A percentile compares a stretch with the other conserved stretches of the same genome.
These are phyloP conservation scores for Quercus robur DNA, from an alignment of 306 rosid genomes.

Conservation along the genomic window DNA sequence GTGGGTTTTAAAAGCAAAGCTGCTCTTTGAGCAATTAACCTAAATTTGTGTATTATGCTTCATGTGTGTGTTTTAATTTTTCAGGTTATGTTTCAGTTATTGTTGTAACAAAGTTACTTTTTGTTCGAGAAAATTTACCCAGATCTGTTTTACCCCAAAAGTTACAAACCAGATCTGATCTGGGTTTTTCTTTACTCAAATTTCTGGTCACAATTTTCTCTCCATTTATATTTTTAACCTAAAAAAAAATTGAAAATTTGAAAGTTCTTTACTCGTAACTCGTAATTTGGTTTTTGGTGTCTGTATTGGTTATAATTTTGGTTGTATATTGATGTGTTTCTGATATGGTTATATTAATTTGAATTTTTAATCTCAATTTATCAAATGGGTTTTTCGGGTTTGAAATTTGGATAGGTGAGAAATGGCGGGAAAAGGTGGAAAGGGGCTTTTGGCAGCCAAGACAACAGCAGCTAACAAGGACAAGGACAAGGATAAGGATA, in stretches of 20 bases:
- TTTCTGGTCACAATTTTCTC: not conserved
- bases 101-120: not conserved
- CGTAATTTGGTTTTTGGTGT: not conserved
- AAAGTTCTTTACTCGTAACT: not conserved
- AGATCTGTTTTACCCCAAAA: conserved; percentile 1
- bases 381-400: no score
- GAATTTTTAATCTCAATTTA: not conserved
- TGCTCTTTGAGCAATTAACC: not conserved
- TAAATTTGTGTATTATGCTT: not conserved
- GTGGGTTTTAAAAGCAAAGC: not conserved
- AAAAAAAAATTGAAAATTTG: not conserved
- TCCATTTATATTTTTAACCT: no score
- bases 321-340: not conserved
- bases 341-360: not conserved
- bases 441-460: conserved; percentile 88
- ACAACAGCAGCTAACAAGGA: conserved; percentile 88
- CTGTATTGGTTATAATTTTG: not conserved
- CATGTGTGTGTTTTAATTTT: not conserved
- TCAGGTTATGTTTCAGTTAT: not conserved
- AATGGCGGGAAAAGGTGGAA: conserved; percentile 98
- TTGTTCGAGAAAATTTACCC: not conserved
- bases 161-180: not conserved
- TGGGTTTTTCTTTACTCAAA: not conserved
- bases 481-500: conserved; percentile 80
- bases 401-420: conserved; percentile 16